Conservation (phyloP, 106 monocot genomes). For the Xerophyta viscosa region DNA sequence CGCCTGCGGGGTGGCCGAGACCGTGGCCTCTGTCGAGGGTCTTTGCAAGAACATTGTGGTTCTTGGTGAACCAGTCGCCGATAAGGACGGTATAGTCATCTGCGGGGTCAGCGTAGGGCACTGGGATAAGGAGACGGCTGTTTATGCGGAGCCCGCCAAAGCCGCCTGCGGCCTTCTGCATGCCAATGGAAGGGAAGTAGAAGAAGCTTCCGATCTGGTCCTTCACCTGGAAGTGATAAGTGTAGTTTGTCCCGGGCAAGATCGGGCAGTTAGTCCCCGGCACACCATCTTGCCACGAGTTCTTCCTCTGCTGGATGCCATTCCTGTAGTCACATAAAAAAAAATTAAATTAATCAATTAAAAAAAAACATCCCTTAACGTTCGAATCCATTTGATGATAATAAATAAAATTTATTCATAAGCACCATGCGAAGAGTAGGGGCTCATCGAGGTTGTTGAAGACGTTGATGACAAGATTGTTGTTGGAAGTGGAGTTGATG, state of each 20-base stretch:
- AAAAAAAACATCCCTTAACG: background rate
- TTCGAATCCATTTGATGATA: too few species aligned
- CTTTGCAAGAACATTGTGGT: constrained; percentile 20
- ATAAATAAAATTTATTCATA: too few species aligned
- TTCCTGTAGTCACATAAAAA: constrained; percentile 17
- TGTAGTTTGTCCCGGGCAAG: constrained; percentile 30
- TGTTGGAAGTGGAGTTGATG: constrained; percentile 36
- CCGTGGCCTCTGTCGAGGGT: constrained; percentile 25
- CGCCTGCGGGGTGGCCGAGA: constrained; percentile 24
- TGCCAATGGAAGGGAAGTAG: constrained; percentile 39
- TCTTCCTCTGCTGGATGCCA: constrained; percentile 50
- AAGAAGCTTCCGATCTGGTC: constrained; percentile 53
- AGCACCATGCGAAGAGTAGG: too few species aligned
- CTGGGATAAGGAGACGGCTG: constrained; percentile 45
- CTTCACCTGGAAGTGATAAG: constrained; percentile 42
- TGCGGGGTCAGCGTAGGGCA: constrained; percentile 36
- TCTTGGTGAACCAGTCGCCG: constrained; percentile 35
- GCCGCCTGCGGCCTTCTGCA: constrained; percentile 44
- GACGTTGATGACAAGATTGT: constrained; percentile 31
- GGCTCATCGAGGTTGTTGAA: constrained; percentile 2
- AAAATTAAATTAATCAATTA: background rate
- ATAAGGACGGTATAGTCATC: constrained; percentile 33
- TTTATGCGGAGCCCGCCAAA: constrained; percentile 27
- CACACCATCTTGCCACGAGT: constrained; percentile 47
- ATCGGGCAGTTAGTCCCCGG: constrained; percentile 49